Percentiles rank a stretch among this genome's conserved stretches.
These are phyloP conservation scores for Lobulomyces angularis DNA, from an alignment of 192 early-diverging fungal species.

Conservation along the genomic window DNA sequence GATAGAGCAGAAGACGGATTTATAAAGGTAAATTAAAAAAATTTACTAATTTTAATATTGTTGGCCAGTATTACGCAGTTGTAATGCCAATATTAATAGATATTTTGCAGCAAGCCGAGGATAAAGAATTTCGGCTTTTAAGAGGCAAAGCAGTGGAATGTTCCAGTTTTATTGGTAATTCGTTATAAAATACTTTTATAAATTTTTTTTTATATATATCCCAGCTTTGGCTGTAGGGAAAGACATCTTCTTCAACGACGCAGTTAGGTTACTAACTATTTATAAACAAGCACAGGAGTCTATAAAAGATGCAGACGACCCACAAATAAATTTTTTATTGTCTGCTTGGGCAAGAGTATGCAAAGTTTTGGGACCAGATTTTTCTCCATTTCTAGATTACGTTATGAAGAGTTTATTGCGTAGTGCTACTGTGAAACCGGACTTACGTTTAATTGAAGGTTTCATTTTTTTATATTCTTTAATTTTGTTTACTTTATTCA, in stretches of 20 bases:
- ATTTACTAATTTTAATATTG: conserved; percentile 8
- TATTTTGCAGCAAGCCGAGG: conserved; percentile 69
- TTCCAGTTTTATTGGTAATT: conserved; percentile 67
- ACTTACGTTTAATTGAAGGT: conserved; percentile 75
- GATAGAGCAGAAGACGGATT: conserved; percentile 89
- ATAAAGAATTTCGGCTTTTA: conserved; percentile 78
- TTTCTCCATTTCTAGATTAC: conserved; percentile 80
- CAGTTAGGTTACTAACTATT: conserved; percentile 65
- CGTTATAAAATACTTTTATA: conserved; percentile 9
- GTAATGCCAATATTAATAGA: conserved; percentile 96
- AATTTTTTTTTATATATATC: neutral
- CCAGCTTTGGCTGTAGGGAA: conserved; percentile 76
- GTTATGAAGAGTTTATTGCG: conserved; percentile 86
- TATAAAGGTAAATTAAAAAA: conserved; percentile 27
- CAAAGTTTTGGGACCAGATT: conserved; percentile 85
- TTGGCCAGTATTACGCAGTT: conserved; percentile 57
- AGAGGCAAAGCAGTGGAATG: conserved; percentile 98
- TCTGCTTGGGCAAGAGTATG: conserved; percentile 95
- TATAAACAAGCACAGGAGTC: conserved; percentile 67
- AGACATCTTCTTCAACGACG: conserved; percentile 71
- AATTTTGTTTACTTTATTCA: conserved; percentile 11
- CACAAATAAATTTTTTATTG: conserved; percentile 82
- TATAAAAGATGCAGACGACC: conserved; percentile 79
- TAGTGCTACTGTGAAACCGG: conserved; percentile 78
- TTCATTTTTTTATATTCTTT: neutral